Percentiles rank a stretch among this genome's conserved stretches.
phyloP scores from a whole-genome alignment of 208 protist genomes.

The Trypanosoma caninum region DNA sequence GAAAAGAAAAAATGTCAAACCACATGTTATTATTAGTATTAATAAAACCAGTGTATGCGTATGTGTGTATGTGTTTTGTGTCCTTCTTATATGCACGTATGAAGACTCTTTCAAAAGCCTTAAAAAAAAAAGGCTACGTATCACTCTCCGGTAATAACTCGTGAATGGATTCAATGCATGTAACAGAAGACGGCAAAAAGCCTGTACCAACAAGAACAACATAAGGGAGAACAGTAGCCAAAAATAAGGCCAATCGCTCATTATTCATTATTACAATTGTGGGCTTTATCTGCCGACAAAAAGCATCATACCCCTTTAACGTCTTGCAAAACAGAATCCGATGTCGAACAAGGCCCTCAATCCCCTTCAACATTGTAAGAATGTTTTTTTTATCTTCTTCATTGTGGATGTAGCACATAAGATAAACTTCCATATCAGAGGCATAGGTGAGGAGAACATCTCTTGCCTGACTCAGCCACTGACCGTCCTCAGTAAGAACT shows the following conservation, averaged over 20 bases:
- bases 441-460: slow-evolving; percentile 41
- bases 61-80: not conserved
- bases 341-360: slow-evolving; percentile 58
- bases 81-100: not conserved
- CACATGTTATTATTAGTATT: no score
- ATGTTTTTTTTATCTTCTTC: slow-evolving; percentile 47
- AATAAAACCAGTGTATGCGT: not conserved
- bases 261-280: slow-evolving; percentile 61
- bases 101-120: not conserved
- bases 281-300: slow-evolving; percentile 79
- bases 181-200: slow-evolving; percentile 31
- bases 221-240: slow-evolving; percentile 64
- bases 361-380: slow-evolving; percentile 33
- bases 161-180: slow-evolving; percentile 13
- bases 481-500: slow-evolving; percentile 39
- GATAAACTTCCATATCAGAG: slow-evolving; percentile 55
- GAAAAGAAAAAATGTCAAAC: not conserved
- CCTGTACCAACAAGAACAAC: slow-evolving; percentile 50
- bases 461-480: slow-evolving; percentile 49
- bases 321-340: slow-evolving; percentile 83
- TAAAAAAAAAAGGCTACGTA: not conserved
- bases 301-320: slow-evolving; percentile 78
- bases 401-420: slow-evolving; percentile 68
- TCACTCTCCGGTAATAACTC: not conserved
- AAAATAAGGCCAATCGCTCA: slow-evolving; percentile 39